Evolutionary conservation across 345 rosid species (phyloP), one percentile per base, ranked within the genome.

Genomic region (Murraya koenigii): DNA sequence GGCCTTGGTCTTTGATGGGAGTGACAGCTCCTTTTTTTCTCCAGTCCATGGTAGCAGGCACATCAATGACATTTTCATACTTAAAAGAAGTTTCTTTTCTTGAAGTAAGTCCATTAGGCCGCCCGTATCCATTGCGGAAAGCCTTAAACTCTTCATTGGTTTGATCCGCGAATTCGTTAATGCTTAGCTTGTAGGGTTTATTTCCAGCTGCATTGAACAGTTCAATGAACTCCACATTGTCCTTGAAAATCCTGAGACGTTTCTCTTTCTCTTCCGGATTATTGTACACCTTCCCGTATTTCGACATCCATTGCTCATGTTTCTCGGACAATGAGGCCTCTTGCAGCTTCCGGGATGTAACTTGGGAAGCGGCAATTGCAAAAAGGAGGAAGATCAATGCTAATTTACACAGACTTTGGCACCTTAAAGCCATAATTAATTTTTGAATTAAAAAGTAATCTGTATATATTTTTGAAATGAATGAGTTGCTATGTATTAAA

Each of bases 1-100:
- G 78, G 22, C 85, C 83, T 80, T 88, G 91, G 79, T 80, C 56
- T 72, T 86, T 86, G 28, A 88, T 69, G n/a, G 83, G 59, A 26
- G 83, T 83, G 28, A 88, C 88, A 59, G 87, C 91, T 69, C 88
- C 91, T 55, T 81, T 82, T 14, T 82, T 75, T 67, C 91, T 83
- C 89, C 89, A 85, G 26, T 88, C 90, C 78, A 86, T 72, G 52
- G 60, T 67, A 11, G 74, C 52, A 0, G 90, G 88, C 55, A 86
- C 80, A 3, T 15, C 23, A 8, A 84, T 81, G 15, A 81, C 82
- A 74, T 86, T 83, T 52, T 76, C 84, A 25, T 85, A 85, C 84
- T 75, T 85, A 47, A 83, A 80, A 14, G 76, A 7, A n/a, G 71
- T 28, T 56, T 20, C 58, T 66, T 67, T 61, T 23, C 36, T 36